Percentiles rank a stretch among this genome's conserved stretches.
These are phyloP conservation scores for Thalassiosira mediterranea DNA, from an alignment of 352 stramenopile genomes.

Conservation along the genomic window DNA sequence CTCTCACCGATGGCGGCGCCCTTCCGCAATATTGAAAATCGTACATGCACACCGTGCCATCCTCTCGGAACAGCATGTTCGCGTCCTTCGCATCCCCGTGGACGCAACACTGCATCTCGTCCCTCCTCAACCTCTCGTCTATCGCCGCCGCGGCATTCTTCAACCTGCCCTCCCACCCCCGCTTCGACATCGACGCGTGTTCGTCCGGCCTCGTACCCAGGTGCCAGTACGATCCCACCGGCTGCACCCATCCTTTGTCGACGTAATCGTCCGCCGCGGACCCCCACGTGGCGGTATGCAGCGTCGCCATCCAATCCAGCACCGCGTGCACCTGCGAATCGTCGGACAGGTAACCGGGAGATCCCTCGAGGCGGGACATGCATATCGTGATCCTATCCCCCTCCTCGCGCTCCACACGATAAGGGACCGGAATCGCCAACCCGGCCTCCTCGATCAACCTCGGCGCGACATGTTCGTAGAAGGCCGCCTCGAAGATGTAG, in stretches of 20 bases:
- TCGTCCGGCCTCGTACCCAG: constrained; percentile 74
- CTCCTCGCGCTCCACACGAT: constrained; percentile 51
- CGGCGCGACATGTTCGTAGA: constrained; percentile 68
- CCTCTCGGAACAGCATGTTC: constrained; percentile 67
- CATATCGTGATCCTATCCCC: constrained; percentile 52
- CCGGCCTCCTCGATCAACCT: constrained; percentile 26
- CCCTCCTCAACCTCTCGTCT: constrained; percentile 63
- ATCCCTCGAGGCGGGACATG: constrained; percentile 50
- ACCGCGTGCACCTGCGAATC: constrained; percentile 36
- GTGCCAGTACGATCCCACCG: constrained; percentile 76
- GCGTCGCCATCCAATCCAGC: constrained; percentile 60
- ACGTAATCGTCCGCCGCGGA: constrained; percentile 31
- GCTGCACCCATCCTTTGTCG: constrained; percentile 37
- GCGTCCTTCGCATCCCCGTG: constrained; percentile 78
- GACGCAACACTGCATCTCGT: constrained; percentile 70
- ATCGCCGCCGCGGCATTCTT: constrained; percentile 71
- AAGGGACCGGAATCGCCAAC: constrained; percentile 53
- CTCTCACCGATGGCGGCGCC: constrained; percentile 50
- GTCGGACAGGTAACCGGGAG: background rate
- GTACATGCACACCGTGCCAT: constrained; percentile 55
- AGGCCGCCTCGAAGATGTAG: constrained; percentile 77
- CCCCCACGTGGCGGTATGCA: constrained; percentile 64
- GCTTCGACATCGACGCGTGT: constrained; percentile 59
- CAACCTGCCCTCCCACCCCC: constrained; percentile 69
- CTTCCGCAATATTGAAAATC: constrained; percentile 83